Percentiles rank a stretch among this genome's conserved stretches.
phyloP scores from a whole-genome alignment of 2,329 filamentous ascomycete genomes.

The Exophiala oligosperma region DNA sequence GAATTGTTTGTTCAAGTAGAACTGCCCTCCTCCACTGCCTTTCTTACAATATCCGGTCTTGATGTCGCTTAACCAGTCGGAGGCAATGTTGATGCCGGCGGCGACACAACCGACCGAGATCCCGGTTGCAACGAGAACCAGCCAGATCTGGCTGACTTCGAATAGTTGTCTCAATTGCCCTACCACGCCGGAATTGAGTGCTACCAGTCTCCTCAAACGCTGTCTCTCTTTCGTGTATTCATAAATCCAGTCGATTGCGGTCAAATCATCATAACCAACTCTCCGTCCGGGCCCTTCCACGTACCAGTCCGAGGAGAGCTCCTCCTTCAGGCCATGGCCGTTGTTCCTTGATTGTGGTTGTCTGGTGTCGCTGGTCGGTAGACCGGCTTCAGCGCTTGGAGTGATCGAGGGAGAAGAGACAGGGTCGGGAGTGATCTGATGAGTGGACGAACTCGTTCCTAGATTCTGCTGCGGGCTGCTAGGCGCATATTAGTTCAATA shows the following conservation, averaged over 20 bases:
- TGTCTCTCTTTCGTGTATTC: slow-evolving; percentile 97
- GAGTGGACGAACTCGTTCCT: background rate
- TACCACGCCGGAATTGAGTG: slow-evolving; percentile 64
- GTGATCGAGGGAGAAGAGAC: background rate
- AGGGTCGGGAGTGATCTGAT: background rate
- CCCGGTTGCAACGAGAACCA: slow-evolving; percentile 82
- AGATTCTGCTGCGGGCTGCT: background rate
- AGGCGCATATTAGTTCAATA: background rate
- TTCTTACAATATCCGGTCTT: slow-evolving; percentile 86
- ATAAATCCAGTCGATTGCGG: slow-evolving; percentile 99
- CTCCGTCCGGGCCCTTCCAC: slow-evolving; percentile 83
- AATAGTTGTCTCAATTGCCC: slow-evolving; percentile 72
- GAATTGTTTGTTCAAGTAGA: slow-evolving; percentile 88
- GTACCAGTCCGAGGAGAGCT: slow-evolving; percentile 71
- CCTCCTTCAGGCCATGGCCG: slow-evolving; percentile 37
- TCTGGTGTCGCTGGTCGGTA: background rate
- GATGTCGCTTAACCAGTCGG: slow-evolving; percentile 89
- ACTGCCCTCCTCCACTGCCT: slow-evolving; percentile 74
- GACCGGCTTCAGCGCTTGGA: background rate
- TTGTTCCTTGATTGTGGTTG: background rate
- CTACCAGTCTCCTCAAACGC: slow-evolving; percentile 73
- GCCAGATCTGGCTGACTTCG: slow-evolving; percentile 89
- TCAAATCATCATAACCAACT: slow-evolving; percentile 93
- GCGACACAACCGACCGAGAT: slow-evolving; percentile 81
- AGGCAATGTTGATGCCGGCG: slow-evolving; percentile 83